Percentiles rank a stretch among this genome's conserved stretches.
These are phyloP conservation scores for Phyllosticta citribraziliensis DNA, from an alignment of 2,329 filamentous ascomycete genomes.

Conservation along the genomic window DNA sequence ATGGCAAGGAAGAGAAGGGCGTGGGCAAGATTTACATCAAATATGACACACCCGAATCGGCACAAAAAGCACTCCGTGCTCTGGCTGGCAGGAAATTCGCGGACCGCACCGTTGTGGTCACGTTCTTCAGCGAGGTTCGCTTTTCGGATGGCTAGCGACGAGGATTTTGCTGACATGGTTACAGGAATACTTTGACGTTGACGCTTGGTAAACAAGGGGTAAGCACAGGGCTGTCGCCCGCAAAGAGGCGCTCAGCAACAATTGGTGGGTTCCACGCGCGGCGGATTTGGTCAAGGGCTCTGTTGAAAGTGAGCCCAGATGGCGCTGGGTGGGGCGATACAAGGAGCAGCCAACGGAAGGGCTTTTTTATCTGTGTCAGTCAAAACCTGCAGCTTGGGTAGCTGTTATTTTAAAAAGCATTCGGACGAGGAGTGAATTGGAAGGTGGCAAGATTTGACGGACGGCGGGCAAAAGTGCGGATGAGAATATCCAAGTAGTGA, in stretches of 20 bases:
- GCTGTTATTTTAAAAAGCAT: conserved; percentile 7
- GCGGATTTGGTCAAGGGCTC: not conserved
- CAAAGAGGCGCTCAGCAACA: not conserved
- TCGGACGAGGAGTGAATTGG: not conserved
- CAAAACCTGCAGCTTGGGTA: conserved; percentile 1
- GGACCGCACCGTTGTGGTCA: conserved; percentile 90
- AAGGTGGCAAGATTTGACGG: not conserved
- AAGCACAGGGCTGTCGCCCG: not conserved
- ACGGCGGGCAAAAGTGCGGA: not conserved
- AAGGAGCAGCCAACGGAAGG: not conserved
- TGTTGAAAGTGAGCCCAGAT: not conserved
- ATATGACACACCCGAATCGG: conserved; percentile 67
- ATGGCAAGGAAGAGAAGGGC: conserved; percentile 73
- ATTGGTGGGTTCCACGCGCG: not conserved
- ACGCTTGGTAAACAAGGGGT: conserved; percentile 10
- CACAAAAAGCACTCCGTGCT: conserved; percentile 76
- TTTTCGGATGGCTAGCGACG: not conserved
- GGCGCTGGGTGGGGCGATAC: not conserved
- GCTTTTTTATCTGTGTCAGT: not conserved
- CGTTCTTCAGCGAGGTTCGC: conserved; percentile 83
- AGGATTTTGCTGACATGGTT: conserved; percentile 1
- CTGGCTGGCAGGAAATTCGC: conserved; percentile 93
- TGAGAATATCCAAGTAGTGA: not conserved
- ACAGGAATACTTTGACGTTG: conserved; percentile 13
- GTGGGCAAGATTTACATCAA: conserved; percentile 98